phyloP scores from a whole-genome alignment of 2,329 filamentous ascomycete species.

The Aspergillus ochraceus region DNA sequence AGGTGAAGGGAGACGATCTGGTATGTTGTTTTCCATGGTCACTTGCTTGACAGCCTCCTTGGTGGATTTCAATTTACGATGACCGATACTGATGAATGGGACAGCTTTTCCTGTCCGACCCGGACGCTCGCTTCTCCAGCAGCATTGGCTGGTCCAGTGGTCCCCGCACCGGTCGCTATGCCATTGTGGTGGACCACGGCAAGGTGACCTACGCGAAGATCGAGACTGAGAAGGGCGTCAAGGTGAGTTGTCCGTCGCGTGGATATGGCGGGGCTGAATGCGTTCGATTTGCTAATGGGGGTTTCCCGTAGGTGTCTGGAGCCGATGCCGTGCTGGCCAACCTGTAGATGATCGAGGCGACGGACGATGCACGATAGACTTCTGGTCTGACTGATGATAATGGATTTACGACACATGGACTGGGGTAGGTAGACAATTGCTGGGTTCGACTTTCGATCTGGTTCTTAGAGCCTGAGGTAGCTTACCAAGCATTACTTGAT shows the following conservation, averaged over 20 bases:
- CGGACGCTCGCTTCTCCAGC: conserved; percentile 69
- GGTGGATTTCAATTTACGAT: too few species aligned
- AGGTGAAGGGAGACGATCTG: conserved; percentile 68
- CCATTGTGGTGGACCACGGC: conserved; percentile 76
- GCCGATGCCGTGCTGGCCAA: conserved; percentile 36
- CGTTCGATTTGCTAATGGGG: too few species aligned
- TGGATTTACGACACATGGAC: background rate
- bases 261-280: too few species aligned
- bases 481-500: too few species aligned
- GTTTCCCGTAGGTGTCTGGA: conserved; percentile 27
- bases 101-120: conserved; percentile 73
- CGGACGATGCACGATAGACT: too few species aligned
- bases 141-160: conserved; percentile 69
- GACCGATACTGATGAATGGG: background rate
- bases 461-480: too few species aligned
- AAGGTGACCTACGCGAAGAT: conserved; percentile 77
- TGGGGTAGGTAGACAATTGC: too few species aligned
- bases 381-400: too few species aligned
- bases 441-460: too few species aligned
- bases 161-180: conserved; percentile 74
- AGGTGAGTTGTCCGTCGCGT: conserved; percentile 26
- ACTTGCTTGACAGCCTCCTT: too few species aligned
- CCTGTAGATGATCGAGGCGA: conserved; percentile 15
- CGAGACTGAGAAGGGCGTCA: conserved; percentile 53
- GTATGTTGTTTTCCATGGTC: conserved; percentile 37